Evolutionary conservation across 495 filamentous ascomycete genomes (phyloP), one percentile per base, ranked within the genome.

Genomic region (Penicillium nucicola): DNA sequence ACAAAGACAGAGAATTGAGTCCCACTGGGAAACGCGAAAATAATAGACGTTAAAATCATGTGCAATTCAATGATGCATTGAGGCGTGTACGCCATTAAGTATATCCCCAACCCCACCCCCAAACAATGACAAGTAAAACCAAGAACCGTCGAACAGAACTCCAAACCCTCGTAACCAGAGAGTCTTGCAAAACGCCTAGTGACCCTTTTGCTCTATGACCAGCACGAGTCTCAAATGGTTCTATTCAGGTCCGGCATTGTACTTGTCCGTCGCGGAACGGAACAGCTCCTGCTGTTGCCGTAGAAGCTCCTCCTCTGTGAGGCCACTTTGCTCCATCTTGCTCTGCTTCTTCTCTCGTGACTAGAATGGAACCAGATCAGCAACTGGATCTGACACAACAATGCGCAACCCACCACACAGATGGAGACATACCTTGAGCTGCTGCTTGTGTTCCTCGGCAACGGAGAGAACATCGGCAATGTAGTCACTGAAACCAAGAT

Each of bases 291-390:
- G 84, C 62, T 98, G 93, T 53, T 96, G 82, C 11, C 85, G 81
- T 36, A 95, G 77, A 17, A 98, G 80, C 68, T 98, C 86, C 58
- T 95, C 93, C 65, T 95, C 80, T 0, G 86, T 86, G 69, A 97
- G 66, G 4, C 93, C 93, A 64, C 90, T 95, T 63, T 90, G 84
- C 62, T 96, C 93, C 71, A 97, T 87, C 71, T 97, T 97, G 69
- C 89, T 95, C 54, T 92, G 85, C 63, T 95, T 95, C 79, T 95
- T 96, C 75, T 98, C 93, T 22, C 95, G 87, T 5, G 84, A 87
- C 92, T 98, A 53, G 47, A 47, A 30, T 40, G 14, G 2, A 3
- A 31, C 1, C 15, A 17, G 23, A 44, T 45, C 4, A 58, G 40
- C 5, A 9, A 28, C 18, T 9, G 53, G 39, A 38, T 54, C 31